Evolutionary conservation across 2,329 filamentous ascomycete species (phyloP).

Genomic region (Diaporthe amygdali): DNA sequence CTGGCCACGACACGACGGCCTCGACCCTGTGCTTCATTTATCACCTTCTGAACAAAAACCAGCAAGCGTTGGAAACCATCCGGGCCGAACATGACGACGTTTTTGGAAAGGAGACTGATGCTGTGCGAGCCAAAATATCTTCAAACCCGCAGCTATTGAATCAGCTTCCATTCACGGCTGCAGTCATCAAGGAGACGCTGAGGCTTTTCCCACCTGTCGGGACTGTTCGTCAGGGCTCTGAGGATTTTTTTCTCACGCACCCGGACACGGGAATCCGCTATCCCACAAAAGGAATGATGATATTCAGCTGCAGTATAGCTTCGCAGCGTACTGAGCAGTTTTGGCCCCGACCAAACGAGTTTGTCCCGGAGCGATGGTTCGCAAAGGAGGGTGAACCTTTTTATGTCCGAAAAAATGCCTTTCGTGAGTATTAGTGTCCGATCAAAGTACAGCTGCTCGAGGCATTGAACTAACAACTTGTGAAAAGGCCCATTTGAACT

Average conservation of each 20-base stretch:
- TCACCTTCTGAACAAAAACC: slow-evolving; percentile 29
- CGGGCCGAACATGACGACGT: slow-evolving; percentile 36
- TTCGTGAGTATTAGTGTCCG: slow-evolving; percentile 22
- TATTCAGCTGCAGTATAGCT: slow-evolving; percentile 27
- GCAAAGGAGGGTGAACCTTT: slow-evolving; percentile 28
- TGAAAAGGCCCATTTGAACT: slow-evolving; percentile 40
- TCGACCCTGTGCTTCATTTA: slow-evolving; percentile 21
- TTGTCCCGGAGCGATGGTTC: slow-evolving; percentile 50
- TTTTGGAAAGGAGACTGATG: slow-evolving; percentile 33
- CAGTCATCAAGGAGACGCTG: slow-evolving; percentile 60
- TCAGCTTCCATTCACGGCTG: slow-evolving; percentile 54
- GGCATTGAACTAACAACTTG: not conserved
- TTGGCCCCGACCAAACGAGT: slow-evolving; percentile 43
- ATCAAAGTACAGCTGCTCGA: too few relatives aligned
- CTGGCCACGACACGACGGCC: slow-evolving; percentile 25
- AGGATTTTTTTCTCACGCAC: slow-evolving; percentile 41
- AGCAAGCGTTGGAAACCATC: slow-evolving; percentile 30
- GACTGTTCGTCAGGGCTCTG: slow-evolving; percentile 40
- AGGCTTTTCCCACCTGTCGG: slow-evolving; percentile 55
- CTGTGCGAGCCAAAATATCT: slow-evolving; percentile 40
- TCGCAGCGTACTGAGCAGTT: slow-evolving; percentile 37
- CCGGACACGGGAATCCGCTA: slow-evolving; percentile 39
- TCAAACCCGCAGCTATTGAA: slow-evolving; percentile 51
- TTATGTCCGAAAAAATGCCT: slow-evolving; percentile 35
- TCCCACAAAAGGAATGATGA: slow-evolving; percentile 39